Evolutionary conservation across 805 yeast genomes (phyloP).

Genomic region (Candida peoriensis): DNA sequence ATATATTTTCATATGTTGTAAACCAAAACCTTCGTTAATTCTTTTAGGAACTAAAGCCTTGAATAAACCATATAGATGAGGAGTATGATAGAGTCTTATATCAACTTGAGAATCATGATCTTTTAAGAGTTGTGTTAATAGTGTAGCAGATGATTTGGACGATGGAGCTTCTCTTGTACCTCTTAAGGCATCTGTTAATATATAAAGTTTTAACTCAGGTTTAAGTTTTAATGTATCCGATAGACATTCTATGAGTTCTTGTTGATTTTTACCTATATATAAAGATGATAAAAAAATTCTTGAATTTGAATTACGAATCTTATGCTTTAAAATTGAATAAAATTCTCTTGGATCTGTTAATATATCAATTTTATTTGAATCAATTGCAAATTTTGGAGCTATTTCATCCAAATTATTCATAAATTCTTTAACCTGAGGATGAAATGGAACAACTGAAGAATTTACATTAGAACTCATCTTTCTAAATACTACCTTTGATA

Average conservation of each 20-base stretch:
- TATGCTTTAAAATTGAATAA: constrained; percentile 55
- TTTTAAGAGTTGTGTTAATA: constrained; percentile 61
- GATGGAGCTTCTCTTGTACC: constrained; percentile 92
- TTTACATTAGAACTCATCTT: background rate
- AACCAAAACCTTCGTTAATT: constrained; percentile 84
- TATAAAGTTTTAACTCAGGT: constrained; percentile 58
- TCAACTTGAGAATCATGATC: constrained; percentile 69
- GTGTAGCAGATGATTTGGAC: constrained; percentile 61
- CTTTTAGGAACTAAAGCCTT: constrained; percentile 70
- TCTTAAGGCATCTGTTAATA: constrained; percentile 81
- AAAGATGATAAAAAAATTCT: constrained; percentile 80
- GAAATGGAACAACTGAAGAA: constrained; percentile 22
- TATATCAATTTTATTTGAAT: constrained; percentile 52
- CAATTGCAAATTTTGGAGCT: constrained; percentile 63
- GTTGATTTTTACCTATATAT: constrained; percentile 79
- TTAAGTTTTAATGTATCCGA: constrained; percentile 55
- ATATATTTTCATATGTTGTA: constrained; percentile 96
- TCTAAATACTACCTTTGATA: too few relatives aligned
- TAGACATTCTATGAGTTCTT: constrained; percentile 64
- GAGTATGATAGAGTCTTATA: constrained; percentile 84
- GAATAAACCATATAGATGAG: constrained; percentile 66
- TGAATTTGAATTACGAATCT: constrained; percentile 55
- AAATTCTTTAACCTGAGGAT: constrained; percentile 39
- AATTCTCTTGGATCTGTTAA: constrained; percentile 67
- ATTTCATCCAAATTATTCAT: constrained; percentile 53